Evolutionary conservation across 352 stramenopile genomes (phyloP).

Genomic region (Globisporangium middletonii): DNA sequence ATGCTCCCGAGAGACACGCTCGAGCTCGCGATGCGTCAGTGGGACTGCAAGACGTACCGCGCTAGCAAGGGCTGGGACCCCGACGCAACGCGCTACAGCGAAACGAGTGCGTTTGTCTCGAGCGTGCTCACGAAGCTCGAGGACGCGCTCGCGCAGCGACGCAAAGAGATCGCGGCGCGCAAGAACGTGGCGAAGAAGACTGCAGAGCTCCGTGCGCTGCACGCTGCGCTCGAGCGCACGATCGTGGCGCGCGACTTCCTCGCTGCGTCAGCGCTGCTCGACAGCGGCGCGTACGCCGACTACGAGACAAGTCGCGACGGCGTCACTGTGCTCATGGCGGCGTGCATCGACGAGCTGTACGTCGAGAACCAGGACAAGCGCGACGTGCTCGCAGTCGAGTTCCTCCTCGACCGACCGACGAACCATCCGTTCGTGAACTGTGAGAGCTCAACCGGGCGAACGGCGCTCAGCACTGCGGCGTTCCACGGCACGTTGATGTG

Average conservation of each 20-base stretch:
- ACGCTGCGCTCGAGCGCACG: conserved; percentile 32
- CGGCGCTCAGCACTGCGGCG: conserved; percentile 39
- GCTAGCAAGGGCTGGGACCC: conserved; percentile 29
- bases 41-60: conserved; percentile 33
- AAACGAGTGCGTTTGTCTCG: conserved; percentile 28
- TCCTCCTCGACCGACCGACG: conserved; percentile 39
- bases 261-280: conserved; percentile 27
- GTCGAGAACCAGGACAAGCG: conserved; percentile 44
- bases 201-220: conserved; percentile 32
- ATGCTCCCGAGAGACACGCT: conserved; percentile 47
- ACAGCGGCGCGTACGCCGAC: conserved; percentile 57
- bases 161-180: conserved; percentile 27
- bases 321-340: conserved; percentile 40
- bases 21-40: conserved; percentile 33
- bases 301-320: conserved; percentile 42
- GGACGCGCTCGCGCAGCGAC: conserved; percentile 13
- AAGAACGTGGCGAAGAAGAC: conserved; percentile 49
- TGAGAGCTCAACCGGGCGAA: conserved; percentile 43
- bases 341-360: conserved; percentile 54
- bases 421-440: conserved; percentile 61
- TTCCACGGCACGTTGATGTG: conserved; percentile 41
- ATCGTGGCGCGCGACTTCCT: conserved; percentile 46
- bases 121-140: conserved; percentile 17
- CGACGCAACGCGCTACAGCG: conserved; percentile 26
- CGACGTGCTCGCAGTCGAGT: conserved; percentile 50